These are phyloP conservation scores for Drechmeria coniospora DNA, from an alignment of 2,329 filamentous ascomycete species.

Conservation along the genomic window DNA sequence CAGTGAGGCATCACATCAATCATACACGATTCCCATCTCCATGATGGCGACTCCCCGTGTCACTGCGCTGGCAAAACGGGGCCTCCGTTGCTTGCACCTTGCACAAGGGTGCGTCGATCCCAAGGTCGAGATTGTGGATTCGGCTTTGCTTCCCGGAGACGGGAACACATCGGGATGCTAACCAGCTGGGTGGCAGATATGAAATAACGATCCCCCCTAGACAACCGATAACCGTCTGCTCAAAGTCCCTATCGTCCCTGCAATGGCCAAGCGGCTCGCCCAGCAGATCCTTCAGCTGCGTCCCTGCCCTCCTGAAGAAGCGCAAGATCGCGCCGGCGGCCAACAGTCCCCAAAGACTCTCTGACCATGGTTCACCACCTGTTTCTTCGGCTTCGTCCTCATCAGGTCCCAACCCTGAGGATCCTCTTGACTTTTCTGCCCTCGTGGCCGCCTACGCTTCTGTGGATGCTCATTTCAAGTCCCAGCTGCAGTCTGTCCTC, in stretches of 20 bases:
- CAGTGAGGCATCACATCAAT: not conserved
- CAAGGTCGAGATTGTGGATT: too few relatives aligned
- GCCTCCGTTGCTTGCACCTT: constrained; percentile 10
- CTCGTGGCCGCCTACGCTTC: constrained; percentile 27
- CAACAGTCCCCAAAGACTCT: constrained; percentile 12
- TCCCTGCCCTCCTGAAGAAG: constrained; percentile 19
- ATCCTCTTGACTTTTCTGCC: constrained; percentile 34
- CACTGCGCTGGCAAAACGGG: constrained; percentile 5
- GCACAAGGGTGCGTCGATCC: constrained; percentile 8
- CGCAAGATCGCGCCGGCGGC: constrained; percentile 18
- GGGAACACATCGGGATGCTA: too few relatives aligned
- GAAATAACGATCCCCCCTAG: not conserved
- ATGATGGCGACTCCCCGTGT: constrained; percentile 1
- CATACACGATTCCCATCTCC: not conserved
- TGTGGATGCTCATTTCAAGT: constrained; percentile 26
- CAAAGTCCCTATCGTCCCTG: constrained; percentile 2
- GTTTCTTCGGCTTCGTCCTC: constrained; percentile 8
- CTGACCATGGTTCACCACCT: constrained; percentile 6
- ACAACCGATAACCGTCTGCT: not conserved
- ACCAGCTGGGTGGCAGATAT: too few relatives aligned
- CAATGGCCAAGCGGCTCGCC: not conserved
- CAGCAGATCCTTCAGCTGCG: constrained; percentile 14
- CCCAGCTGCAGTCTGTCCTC: constrained; percentile 24
- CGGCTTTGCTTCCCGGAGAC: too few relatives aligned
- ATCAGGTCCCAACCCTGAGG: constrained; percentile 18